Percentiles rank a stretch among this genome's conserved stretches.
phyloP scores from a whole-genome alignment of 441 rosid species.

The Caryocar brasiliense region DNA sequence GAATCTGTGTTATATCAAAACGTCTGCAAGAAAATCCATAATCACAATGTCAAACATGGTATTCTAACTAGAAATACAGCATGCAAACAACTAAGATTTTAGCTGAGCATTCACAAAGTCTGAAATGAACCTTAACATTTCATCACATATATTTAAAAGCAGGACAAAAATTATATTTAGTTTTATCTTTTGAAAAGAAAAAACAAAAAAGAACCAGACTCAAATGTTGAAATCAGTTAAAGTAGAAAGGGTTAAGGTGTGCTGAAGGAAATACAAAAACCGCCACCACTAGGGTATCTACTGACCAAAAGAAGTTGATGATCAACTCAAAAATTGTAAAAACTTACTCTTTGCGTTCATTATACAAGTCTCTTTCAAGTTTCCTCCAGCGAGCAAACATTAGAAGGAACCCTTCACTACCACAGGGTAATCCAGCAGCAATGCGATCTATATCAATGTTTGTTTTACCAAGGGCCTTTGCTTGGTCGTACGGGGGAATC shows the following conservation, averaged over 20 bases:
- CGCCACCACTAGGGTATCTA: background rate
- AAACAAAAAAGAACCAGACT: too few relatives aligned
- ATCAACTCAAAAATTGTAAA: constrained; percentile 8
- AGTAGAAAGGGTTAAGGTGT: background rate
- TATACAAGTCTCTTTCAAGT: constrained; percentile 95
- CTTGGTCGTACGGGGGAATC: constrained; percentile 97
- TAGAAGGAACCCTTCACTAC: constrained; percentile 96
- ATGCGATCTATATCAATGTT: constrained; percentile 92
- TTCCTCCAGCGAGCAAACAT: constrained; percentile 99
- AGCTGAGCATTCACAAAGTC: too few relatives aligned
- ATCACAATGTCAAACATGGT: too few relatives aligned
- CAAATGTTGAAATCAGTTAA: background rate
- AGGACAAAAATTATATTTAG: too few relatives aligned
- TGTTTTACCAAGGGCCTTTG: constrained; percentile 97
- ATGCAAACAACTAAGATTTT: too few relatives aligned
- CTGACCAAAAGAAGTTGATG: background rate
- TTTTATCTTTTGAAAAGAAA: too few relatives aligned
- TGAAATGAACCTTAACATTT: too few relatives aligned
- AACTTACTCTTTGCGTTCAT: constrained; percentile 92
- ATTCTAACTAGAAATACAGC: too few relatives aligned
- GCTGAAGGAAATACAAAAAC: background rate
- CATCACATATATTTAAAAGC: too few relatives aligned
- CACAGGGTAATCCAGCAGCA: constrained; percentile 99
- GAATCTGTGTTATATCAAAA: constrained; percentile 97
- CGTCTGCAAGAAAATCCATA: constrained; percentile 60